Conservation (phyloP, 768 basidiomycete species). For the Leccinum pellstonianum region DNA sequence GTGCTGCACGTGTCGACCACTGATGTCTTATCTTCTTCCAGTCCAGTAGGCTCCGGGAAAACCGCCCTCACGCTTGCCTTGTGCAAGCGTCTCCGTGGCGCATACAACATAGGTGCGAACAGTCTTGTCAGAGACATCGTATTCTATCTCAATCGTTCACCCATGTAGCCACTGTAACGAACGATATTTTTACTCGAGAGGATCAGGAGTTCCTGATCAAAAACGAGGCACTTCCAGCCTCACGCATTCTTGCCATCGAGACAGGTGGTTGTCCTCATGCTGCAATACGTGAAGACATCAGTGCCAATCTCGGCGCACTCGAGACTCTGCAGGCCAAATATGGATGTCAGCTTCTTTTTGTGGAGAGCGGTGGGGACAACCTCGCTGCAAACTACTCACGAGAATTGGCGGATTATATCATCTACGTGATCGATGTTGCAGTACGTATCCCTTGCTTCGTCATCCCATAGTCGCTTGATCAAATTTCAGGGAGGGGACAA, state of each 20-base stretch:
- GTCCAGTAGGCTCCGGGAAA: conserved; percentile 98
- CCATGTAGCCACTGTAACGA: conserved; percentile 87
- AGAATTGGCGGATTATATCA: conserved; percentile 96
- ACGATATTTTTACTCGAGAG: conserved; percentile 98
- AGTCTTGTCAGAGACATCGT: background rate
- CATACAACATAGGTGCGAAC: conserved; percentile 85
- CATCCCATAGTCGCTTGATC: conserved; percentile 2
- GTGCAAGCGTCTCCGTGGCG: conserved; percentile 74
- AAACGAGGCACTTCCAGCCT: conserved; percentile 81
- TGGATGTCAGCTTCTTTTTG: conserved; percentile 85
- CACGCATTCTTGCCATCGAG: conserved; percentile 93
- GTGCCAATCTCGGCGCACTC: conserved; percentile 93
- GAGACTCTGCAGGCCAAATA: conserved; percentile 93
- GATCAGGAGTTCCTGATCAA: conserved; percentile 97
- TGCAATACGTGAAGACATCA: conserved; percentile 97
- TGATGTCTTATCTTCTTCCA: conserved; percentile 30
- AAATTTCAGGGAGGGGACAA: conserved; percentile 90
- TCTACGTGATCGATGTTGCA: conserved; percentile 87
- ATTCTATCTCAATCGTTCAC: conserved; percentile 13
- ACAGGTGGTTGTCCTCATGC: conserved; percentile 98
- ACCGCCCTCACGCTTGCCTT: conserved; percentile 91
- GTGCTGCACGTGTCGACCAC: background rate
- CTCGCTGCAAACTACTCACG: conserved; percentile 96
- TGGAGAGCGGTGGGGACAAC: conserved; percentile 97
- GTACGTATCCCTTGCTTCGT: conserved; percentile 38